Base-by-base conservation (phyloP, 2,329 filamentous ascomycete species). In the Cladosporium sp. region DNA sequence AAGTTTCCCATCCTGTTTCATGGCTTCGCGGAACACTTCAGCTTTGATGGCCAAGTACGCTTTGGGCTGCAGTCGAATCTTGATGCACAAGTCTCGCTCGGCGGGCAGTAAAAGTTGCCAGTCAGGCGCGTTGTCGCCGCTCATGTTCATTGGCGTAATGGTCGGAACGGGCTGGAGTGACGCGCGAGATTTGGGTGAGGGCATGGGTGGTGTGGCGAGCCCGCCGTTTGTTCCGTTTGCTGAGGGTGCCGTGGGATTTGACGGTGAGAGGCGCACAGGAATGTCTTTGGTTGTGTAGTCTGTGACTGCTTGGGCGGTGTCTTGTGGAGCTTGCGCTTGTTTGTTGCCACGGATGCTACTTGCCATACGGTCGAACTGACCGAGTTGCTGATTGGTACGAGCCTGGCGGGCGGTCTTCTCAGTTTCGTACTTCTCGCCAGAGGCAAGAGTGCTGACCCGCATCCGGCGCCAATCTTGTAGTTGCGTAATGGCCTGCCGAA, bases 41-140 rank as follows among this genome's bases (percentile, higher is more conserved):
- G 97, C 92, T 75, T 99, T 99, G 74, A 97, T 91, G 70, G 91
- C 91, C 5, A 97, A 76, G 73, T 97, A 99, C 1, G 94, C 90
- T 77, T 99, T 99, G 0, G 94, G 94, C 73, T 94, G 89, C 55
- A 99, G 77, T 42, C 92, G 85, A 14, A 96, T 82, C 40, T 88
- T 82, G 66, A 90, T 89, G 76, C 94, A 99, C 0, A 99, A 78
- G 68, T 96, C 90, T 4, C 85, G 80, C 73, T 99, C 94, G 64
- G 95, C 91, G 0, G 86, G 82, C 0, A 89, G 90, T 43, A 99
- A 79, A 0, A 99, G 83, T 68, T 97, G 94, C 28, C 93, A 75
- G 71, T 97, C 94, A 0, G 89, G 83, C 0, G 89, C 86, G 37
- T 85, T 88, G 58, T 96, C 89, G 65, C 88, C 87, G 59, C 84